phyloP scores from a whole-genome alignment of 257 asterid genomes.

The Lantana camara region DNA sequence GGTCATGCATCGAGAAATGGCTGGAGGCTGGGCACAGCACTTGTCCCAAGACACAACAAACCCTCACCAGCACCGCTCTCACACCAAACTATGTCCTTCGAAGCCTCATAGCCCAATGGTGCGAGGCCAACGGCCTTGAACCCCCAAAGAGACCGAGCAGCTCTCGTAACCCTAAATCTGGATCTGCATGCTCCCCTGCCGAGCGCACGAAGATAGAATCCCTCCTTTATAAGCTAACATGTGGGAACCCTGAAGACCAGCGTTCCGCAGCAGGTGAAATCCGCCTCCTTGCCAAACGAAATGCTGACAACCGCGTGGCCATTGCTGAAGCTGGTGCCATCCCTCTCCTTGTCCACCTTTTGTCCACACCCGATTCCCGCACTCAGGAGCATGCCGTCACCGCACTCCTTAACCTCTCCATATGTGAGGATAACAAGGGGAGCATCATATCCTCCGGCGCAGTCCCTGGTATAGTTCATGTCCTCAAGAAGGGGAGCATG shows the following conservation, averaged over 20 bases:
- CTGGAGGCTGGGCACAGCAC: constrained; percentile 81
- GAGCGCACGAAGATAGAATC: constrained; percentile 67
- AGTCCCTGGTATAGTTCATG: constrained; percentile 90
- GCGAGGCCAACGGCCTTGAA: constrained; percentile 85
- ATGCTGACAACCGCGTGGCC: constrained; percentile 90
- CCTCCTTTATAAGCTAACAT: constrained; percentile 77
- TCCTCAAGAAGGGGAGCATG: constrained; percentile 84
- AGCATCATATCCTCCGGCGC: constrained; percentile 78
- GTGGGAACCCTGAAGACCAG: constrained; percentile 79
- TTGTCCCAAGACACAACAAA: constrained; percentile 94
- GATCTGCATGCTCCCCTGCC: constrained; percentile 66
- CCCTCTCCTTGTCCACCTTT: constrained; percentile 73
- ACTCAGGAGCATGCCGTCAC: constrained; percentile 96
- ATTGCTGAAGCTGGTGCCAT: constrained; percentile 99
- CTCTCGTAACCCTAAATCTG: constrained; percentile 43
- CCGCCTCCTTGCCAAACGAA: constrained; percentile 96
- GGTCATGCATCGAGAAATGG: constrained; percentile 92
- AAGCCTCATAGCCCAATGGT: constrained; percentile 96
- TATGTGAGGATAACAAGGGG: constrained; percentile 86
- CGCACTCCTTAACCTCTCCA: constrained; percentile 94
- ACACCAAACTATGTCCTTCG: constrained; percentile 96
- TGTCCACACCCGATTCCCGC: constrained; percentile 82
- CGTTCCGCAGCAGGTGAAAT: constrained; percentile 90
- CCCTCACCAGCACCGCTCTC: constrained; percentile 65
- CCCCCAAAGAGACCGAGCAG: constrained; percentile 79